Percentiles rank a stretch among this genome's conserved stretches.
Evolutionary conservation across 202 grass and related monocot genomes (phyloP).

Genomic region (Tripidium arundinaceum): DNA sequence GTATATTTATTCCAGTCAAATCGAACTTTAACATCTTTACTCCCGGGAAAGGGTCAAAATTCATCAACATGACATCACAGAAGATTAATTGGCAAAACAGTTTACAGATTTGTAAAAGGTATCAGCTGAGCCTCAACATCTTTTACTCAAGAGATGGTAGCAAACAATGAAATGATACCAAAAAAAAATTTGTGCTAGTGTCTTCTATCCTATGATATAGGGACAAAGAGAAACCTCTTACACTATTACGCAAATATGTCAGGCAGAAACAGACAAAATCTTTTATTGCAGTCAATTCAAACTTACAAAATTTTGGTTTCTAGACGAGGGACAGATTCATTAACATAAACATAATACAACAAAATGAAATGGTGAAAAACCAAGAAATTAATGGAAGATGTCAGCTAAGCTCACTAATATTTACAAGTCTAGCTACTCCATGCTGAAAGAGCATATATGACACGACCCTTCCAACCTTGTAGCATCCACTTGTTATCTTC

Average conservation of each 20-base stretch:
- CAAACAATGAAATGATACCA: neutral
- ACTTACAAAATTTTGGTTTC: neutral
- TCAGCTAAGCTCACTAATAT: neutral
- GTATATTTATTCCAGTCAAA: neutral
- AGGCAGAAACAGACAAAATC: neutral
- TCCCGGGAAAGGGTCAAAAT: neutral
- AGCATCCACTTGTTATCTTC: slow-evolving; percentile 74
- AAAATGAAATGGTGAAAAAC: neutral
- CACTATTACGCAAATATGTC: neutral
- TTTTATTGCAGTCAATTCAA: neutral
- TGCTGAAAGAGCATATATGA: slow-evolving; percentile 56
- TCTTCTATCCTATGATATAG: neutral
- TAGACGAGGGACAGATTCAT: neutral
- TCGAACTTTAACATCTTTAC: neutral
- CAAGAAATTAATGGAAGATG: neutral
- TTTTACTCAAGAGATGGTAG: neutral
- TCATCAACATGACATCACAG: slow-evolving; percentile 2
- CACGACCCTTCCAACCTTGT: slow-evolving; percentile 75
- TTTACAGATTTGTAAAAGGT: neutral
- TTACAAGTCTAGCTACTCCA: slow-evolving; percentile 48
- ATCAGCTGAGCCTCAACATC: neutral
- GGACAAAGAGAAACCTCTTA: neutral
- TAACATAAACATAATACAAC: slow-evolving; percentile 14
- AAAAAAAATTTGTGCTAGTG: no score
- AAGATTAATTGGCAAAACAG: neutral